Conservation (phyloP, 495 filamentous ascomycete species). For the Xylaria intraflava region DNA sequence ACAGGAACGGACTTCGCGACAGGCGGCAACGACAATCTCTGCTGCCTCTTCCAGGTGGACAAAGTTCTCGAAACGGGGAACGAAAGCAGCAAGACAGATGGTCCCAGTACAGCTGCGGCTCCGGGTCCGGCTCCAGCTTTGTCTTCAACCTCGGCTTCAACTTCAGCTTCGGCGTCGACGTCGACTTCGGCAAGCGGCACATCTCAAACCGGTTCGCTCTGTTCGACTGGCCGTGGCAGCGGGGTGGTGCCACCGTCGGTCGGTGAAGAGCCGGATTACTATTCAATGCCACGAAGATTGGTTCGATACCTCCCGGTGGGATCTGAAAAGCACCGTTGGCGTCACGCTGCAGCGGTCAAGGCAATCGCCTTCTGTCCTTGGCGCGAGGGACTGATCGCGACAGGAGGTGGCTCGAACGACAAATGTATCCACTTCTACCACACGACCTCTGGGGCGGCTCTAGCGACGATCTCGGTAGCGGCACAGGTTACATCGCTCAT, state of each 20-base stretch:
- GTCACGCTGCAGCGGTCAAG: slow-evolving; percentile 85
- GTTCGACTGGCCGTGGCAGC: background rate
- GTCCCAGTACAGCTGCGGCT: background rate
- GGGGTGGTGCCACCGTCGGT: background rate
- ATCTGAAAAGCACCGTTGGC: slow-evolving; percentile 64
- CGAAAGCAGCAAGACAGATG: background rate
- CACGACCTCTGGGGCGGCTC: slow-evolving; percentile 70
- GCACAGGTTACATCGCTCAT: slow-evolving; percentile 91
- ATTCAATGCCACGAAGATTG: slow-evolving; percentile 6
- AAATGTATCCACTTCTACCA: slow-evolving; percentile 96
- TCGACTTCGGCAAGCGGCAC: background rate
- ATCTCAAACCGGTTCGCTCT: background rate
- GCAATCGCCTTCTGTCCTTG: slow-evolving; percentile 97
- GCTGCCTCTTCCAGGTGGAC: slow-evolving; percentile 69
- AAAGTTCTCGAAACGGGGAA: slow-evolving; percentile 43
- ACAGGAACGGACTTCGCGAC: slow-evolving; percentile 73
- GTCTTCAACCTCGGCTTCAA: background rate
- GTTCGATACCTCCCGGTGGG: slow-evolving; percentile 34
- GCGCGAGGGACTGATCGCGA: slow-evolving; percentile 81
- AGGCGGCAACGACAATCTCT: slow-evolving; percentile 87
- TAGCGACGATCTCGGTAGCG: slow-evolving; percentile 86
- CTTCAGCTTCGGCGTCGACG: background rate
- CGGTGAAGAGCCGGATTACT: slow-evolving; percentile 5
- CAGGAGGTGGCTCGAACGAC: slow-evolving; percentile 89
- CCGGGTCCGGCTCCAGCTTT: background rate